phyloP scores from a whole-genome alignment of 352 stramenopile genomes.

The Bremia lactucae region DNA sequence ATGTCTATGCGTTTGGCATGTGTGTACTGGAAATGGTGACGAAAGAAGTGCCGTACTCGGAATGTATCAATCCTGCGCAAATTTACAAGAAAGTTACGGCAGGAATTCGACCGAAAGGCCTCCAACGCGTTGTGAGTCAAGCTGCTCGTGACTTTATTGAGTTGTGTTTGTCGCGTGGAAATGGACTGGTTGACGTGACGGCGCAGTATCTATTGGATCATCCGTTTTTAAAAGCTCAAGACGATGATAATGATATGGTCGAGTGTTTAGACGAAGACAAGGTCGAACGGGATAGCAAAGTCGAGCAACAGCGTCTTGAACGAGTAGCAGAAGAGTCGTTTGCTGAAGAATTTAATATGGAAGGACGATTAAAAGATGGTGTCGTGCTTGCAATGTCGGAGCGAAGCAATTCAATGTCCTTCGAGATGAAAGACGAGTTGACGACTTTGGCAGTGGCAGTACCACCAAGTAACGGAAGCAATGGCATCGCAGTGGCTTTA shows the following conservation, averaged over 20 bases:
- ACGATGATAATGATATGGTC: conserved; percentile 74
- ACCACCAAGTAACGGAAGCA: conserved; percentile 9
- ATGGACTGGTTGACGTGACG: conserved; percentile 72
- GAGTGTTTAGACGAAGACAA: conserved; percentile 62
- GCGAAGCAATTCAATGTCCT: conserved; percentile 40
- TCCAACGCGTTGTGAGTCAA: conserved; percentile 67
- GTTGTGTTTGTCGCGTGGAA: conserved; percentile 68
- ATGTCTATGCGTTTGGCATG: conserved; percentile 99
- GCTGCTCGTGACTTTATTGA: conserved; percentile 76
- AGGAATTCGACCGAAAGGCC: conserved; percentile 57
- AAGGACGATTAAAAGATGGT: conserved; percentile 47
- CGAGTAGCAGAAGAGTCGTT: conserved; percentile 56
- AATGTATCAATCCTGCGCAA: conserved; percentile 88
- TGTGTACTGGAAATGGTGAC: conserved; percentile 99
- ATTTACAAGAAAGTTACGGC: conserved; percentile 89
- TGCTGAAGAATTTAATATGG: conserved; percentile 63
- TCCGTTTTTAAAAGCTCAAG: conserved; percentile 64
- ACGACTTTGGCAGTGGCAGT: conserved; percentile 16
- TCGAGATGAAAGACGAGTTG: conserved; percentile 41
- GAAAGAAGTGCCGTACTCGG: conserved; percentile 96
- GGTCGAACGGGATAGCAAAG: conserved; percentile 38
- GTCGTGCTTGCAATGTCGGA: conserved; percentile 18
- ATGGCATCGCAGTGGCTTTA: conserved; percentile 5
- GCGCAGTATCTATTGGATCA: conserved; percentile 67
- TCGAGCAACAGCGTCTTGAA: conserved; percentile 35